Base-by-base conservation (phyloP, 495 filamentous ascomycete genomes). In the Haplographium delicatum region DNA sequence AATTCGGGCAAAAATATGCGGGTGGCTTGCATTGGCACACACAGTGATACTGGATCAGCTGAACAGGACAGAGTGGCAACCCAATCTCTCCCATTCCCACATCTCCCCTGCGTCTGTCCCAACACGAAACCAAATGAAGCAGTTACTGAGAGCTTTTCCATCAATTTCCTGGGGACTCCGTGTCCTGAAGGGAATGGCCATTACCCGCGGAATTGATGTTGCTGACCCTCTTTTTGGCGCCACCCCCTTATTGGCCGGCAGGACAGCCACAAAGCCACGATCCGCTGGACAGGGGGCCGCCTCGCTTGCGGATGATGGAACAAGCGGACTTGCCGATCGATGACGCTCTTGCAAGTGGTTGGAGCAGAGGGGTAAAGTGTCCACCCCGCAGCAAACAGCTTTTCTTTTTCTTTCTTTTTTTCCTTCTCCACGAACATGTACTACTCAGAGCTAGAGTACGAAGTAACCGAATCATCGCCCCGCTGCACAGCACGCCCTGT, bases 21-120 rank as follows among this genome's bases (percentile, higher is more conserved):
- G 42, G 42, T 39, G 47, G 52, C 52, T 34, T 55, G 48, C 35
- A 38, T 35, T 22, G 19, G 26, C 22, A 20, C 1, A 16, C 11
- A 18, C 3, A n/a, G 28, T 48, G 44, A 45, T 57, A 50, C 44
- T 41, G 22, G 49, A 45, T 45, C 49, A 57, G 54, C 54, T 57
- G 54, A 57, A 43, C 16, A 16, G 16, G 3, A 24, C 22, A 49
- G 33, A 27, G 34, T 18, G 19, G n/a, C n/a, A n/a, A n/a, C n/a
- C n/a, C n/a, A n/a, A n/a, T n/a, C n/a, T n/a, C n/a, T n/a, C n/a
- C n/a, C n/a, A n/a, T n/a, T n/a, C n/a, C n/a, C 16, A 22, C n/a
- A 22, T 43, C 26, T 26, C n/a, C 9, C 9, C 25, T 20, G 19
- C 28, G 23, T 26, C 42, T 26, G 13, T 27, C 11, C 27, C 10